Percentiles rank a stretch among this genome's conserved stretches.
Evolutionary conservation across 2,329 filamentous ascomycete species (phyloP).

Genomic region (Pseudonectria foliicola): DNA sequence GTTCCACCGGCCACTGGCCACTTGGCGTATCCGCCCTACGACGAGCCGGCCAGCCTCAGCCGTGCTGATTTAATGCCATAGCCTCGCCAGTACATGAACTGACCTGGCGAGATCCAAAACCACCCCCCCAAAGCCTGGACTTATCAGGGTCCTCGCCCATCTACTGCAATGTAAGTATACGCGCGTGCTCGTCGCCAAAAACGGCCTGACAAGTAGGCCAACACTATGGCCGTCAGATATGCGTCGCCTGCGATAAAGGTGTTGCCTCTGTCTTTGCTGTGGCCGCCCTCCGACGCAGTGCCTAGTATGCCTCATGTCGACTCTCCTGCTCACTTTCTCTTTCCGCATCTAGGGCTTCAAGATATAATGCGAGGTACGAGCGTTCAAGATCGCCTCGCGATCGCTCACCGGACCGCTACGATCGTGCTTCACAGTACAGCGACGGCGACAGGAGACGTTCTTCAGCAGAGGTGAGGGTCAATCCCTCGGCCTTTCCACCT

Average conservation of each 20-base stretch:
- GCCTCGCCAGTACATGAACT: conserved; percentile 13
- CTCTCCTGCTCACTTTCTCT: conserved; percentile 9
- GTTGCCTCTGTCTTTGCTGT: background rate
- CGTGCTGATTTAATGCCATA: conserved; percentile 1
- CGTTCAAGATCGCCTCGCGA: conserved; percentile 61
- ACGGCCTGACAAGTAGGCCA: too few relatives aligned
- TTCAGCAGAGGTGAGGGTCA: conserved; percentile 50
- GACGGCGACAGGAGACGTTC: conserved; percentile 65
- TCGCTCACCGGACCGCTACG: conserved; percentile 61
- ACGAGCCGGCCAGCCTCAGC: conserved; percentile 2
- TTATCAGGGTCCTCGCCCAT: conserved; percentile 9
- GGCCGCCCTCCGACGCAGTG: too few relatives aligned
- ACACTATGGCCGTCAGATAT: too few relatives aligned
- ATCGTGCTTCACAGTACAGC: conserved; percentile 46
- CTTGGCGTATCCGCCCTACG: conserved; percentile 9
- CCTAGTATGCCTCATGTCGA: too few relatives aligned
- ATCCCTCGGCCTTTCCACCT: conserved; percentile 52
- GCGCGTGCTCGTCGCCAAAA: too few relatives aligned
- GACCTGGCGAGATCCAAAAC: conserved; percentile 3
- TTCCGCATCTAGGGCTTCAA: conserved; percentile 50
- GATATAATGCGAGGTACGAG: conserved; percentile 54
- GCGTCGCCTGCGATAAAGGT: too few relatives aligned
- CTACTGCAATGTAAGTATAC: conserved; percentile 14
- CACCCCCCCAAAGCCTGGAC: conserved; percentile 12
- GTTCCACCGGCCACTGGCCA: conserved; percentile 9